These are phyloP conservation scores for Rhododendron ferrugineum DNA, from an alignment of 148 eudicot species.

Conservation along the genomic window DNA sequence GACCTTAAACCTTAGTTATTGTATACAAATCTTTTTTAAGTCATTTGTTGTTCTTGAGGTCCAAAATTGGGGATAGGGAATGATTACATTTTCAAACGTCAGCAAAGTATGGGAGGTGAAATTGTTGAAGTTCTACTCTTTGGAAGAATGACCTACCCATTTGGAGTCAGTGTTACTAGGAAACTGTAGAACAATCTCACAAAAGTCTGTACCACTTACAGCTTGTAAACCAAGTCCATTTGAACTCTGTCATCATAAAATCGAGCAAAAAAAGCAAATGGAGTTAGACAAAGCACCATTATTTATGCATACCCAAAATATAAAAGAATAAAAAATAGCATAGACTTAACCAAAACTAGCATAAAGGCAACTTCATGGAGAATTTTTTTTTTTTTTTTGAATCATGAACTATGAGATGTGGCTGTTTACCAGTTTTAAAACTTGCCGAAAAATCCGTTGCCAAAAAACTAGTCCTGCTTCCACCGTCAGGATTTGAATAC, in stretches of 20 bases:
- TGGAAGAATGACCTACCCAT: constrained; percentile 55
- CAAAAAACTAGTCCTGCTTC: neutral
- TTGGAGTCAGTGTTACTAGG: constrained; percentile 71
- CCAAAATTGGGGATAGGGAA: neutral
- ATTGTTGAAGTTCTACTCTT: neutral
- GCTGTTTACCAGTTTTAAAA: neutral
- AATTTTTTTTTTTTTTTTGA: neutral
- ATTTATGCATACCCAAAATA: neutral
- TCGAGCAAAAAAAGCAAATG: neutral
- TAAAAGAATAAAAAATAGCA: neutral
- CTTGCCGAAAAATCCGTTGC: neutral
- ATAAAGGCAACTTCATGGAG: neutral
- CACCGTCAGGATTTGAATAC: neutral
- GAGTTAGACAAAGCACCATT: neutral
- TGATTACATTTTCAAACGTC: neutral
- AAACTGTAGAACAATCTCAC: constrained; percentile 67
- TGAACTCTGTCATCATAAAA: constrained; percentile 37
- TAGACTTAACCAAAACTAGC: neutral
- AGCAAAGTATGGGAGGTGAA: constrained; percentile 1
- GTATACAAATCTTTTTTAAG: neutral
- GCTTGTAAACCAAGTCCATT: constrained; percentile 88
- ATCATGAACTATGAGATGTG: neutral
- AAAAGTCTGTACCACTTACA: constrained; percentile 40
- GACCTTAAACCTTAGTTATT: neutral
- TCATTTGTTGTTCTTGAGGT: neutral